These are phyloP conservation scores for Lipomyces starkeyi DNA, from an alignment of 805 yeast genomes.

Conservation along the genomic window DNA sequence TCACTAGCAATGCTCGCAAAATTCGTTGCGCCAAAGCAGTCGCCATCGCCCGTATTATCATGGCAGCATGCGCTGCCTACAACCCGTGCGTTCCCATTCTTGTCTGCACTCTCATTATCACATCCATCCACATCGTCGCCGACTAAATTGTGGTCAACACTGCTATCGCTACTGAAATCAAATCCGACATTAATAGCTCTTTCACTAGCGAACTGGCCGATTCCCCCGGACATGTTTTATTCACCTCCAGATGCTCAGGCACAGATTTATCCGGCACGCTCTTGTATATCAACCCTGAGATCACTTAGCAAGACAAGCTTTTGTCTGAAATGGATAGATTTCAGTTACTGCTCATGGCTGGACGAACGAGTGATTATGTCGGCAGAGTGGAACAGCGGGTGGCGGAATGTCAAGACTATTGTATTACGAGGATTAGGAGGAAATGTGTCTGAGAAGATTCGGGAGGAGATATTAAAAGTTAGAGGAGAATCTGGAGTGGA, in stretches of 20 bases:
- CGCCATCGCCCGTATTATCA: constrained; percentile 77
- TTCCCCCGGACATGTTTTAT: constrained; percentile 37
- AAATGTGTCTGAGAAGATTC: constrained; percentile 8
- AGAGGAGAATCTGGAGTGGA: constrained; percentile 1
- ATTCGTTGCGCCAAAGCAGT: constrained; percentile 73
- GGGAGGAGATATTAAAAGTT: constrained; percentile 4
- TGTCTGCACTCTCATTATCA: constrained; percentile 34
- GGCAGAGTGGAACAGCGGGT: constrained; percentile 32
- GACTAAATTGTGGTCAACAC: constrained; percentile 33
- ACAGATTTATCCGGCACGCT: constrained; percentile 23
- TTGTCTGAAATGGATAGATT: constrained; percentile 34
- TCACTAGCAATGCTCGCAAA: constrained; percentile 17
- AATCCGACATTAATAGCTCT: constrained; percentile 29
- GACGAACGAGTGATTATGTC: constrained; percentile 27
- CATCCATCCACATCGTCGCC: constrained; percentile 34
- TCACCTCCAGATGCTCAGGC: constrained; percentile 26
- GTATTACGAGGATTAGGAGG: constrained; percentile 21
- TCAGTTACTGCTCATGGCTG: constrained; percentile 34
- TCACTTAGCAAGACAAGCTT: constrained; percentile 15
- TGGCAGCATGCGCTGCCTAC: constrained; percentile 85
- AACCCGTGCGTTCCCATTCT: constrained; percentile 53
- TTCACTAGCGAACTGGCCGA: constrained; percentile 37
- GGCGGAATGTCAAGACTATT: constrained; percentile 28
- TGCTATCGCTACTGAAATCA: constrained; percentile 26
- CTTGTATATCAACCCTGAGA: constrained; percentile 27